Evolutionary conservation across 495 filamentous ascomycete species (phyloP), one percentile per base, ranked within the genome.

Genomic region (Stereocaulon alpinum): DNA sequence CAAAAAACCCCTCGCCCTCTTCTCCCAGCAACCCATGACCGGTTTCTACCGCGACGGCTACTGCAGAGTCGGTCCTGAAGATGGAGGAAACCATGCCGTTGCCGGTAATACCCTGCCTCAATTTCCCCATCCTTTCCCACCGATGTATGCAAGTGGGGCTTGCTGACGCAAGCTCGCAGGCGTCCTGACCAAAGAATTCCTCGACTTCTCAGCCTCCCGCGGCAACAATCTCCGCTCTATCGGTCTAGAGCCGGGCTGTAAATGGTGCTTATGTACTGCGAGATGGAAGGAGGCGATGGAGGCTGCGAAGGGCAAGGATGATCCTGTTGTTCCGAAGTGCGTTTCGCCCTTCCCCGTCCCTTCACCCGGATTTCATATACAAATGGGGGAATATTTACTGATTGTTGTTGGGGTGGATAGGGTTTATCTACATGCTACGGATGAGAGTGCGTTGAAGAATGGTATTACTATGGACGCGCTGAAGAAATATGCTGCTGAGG

Each of bases 41-140:
- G 83, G 83, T 30, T 84, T 74, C 71, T 74, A 77, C 59, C 76
- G 83, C 27, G 79, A 80, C 57, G 83, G 82, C 3, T 85, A 81
- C 69, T 85, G 83, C 66, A 69, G 76, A 27, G 74, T 71, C 30
- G 74, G 77, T 10, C 63, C 60, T 41, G 74, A 66, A 58, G 73
- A 78, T 54, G 61, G 62, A n/a, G 73, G 74, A n/a, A 79, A 78
- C 54, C 77, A 80, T 52, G 73, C 75, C 24, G 71, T 79, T 18
- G 77, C 77, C 11, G 66, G 63, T 57, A 47, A 12, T 56, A 10
- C 2, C 3, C 14, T 44, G 15, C 37, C 61, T 7, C 44, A 5
- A 0, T 7, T 44, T 14, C 22, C 61, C 7, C 12, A 5, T 27
- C 40, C 6, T 4, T 48, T 42, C 45, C 27, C 5, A 14, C 45